phyloP scores from a whole-genome alignment of 345 rosid species.

The Orychophragmus violaceus region DNA sequence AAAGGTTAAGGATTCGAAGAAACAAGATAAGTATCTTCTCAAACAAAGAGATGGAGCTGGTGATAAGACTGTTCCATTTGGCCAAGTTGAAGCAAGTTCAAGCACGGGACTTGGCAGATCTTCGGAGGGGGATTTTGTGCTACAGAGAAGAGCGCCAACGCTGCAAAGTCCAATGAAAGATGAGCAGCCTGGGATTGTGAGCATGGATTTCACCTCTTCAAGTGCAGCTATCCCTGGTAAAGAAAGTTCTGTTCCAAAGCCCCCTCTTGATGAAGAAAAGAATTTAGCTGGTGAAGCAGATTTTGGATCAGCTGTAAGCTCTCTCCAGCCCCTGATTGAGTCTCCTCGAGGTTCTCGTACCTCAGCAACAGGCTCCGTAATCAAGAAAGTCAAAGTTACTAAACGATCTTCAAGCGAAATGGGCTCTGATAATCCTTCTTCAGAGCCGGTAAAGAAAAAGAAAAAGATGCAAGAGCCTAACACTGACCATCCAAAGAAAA shows the following conservation, averaged over 20 bases:
- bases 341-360: conserved; percentile 27
- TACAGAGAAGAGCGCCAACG: conserved; percentile 57
- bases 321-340: conserved; percentile 32
- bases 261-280: conserved; percentile 29
- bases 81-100: conserved; percentile 37
- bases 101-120: conserved; percentile 34
- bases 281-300: conserved; percentile 23
- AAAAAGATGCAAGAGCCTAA: conserved; percentile 56
- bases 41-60: conserved; percentile 70
- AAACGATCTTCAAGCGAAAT: conserved; percentile 46
- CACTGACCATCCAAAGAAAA: conserved; percentile 46
- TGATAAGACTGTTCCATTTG: conserved; percentile 31
- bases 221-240: conserved; percentile 34
- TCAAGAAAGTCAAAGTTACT: conserved; percentile 47
- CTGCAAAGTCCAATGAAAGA: conserved; percentile 32
- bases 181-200: conserved; percentile 35
- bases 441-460: conserved; percentile 54
- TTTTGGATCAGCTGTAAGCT: conserved; percentile 31
- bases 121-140: conserved; percentile 53
- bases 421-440: conserved; percentile 34
- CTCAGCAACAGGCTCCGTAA: conserved; percentile 31
- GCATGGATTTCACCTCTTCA: conserved; percentile 32
- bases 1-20: conserved; percentile 73
- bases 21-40: conserved; percentile 73
- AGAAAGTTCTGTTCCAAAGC: conserved; percentile 26